Conservation (phyloP, 208 protist species). For the Spongospora subterranea region DNA sequence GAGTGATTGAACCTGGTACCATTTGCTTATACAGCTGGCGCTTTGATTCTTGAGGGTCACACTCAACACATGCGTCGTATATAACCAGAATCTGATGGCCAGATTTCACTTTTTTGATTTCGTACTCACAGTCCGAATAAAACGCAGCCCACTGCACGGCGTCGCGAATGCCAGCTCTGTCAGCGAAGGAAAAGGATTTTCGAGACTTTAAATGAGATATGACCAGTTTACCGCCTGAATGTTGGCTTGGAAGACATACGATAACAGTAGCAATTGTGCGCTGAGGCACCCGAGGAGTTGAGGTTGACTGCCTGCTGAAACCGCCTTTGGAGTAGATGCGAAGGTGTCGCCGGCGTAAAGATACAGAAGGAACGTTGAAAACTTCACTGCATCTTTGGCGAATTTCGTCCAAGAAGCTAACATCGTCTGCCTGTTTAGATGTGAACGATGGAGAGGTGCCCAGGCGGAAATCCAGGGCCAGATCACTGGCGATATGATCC, state of each 20-base stretch:
- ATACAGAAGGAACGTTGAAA: constrained; percentile 30
- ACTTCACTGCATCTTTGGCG: background rate
- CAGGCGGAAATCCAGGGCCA: constrained; percentile 22
- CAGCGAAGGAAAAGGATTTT: background rate
- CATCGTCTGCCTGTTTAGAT: background rate
- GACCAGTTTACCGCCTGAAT: constrained; percentile 6
- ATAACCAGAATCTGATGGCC: constrained; percentile 21
- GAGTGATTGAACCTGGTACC: background rate
- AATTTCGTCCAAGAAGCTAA: constrained; percentile 24
- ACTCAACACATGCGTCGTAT: constrained; percentile 42
- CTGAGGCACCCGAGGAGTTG: constrained; percentile 2
- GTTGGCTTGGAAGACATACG: constrained; percentile 27
- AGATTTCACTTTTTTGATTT: constrained; percentile 16
- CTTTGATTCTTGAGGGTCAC: background rate
- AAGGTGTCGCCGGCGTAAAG: constrained; percentile 18
- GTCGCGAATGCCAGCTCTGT: background rate
- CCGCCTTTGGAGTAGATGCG: constrained; percentile 40
- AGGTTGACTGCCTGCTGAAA: background rate
- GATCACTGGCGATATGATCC: background rate
- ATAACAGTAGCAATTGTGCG: constrained; percentile 38
- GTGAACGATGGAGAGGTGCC: background rate
- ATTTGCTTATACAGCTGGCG: constrained; percentile 33
- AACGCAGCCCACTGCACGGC: constrained; percentile 45
- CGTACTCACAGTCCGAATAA: constrained; percentile 48
- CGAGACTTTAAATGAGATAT: constrained; percentile 15